Base-by-base conservation (phyloP, 371 early-diverging fungal genomes). In the Dinochytrium kinnereticum region DNA sequence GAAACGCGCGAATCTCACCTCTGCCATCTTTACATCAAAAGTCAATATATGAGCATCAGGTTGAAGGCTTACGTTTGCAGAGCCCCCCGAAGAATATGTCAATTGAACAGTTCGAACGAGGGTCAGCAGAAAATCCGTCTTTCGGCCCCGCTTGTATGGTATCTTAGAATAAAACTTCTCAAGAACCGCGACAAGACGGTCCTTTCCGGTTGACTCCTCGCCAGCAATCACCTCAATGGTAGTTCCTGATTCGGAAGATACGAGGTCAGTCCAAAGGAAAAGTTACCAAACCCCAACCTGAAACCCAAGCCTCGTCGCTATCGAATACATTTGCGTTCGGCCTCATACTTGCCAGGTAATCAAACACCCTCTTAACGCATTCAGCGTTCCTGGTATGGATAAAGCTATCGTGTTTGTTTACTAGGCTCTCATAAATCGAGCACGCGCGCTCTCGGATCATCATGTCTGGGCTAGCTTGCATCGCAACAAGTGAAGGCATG, bases 401-500 rank as follows among this genome's bases (percentile, higher is more conserved):
- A 61, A 95, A 84, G 10, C 90, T 87, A 0, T 93, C 91, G 72
- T 94, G 93, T 80, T 96, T 96, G 68, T 88, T 90, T 77, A 90
- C 88, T 5, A 95, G 82, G 59, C 90, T 89, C 49, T 82, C 80
- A 78, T 97, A 95, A 34, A 94, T 77, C 69, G 83, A 83, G 50
- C 89, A 84, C 0, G 94, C 92, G 38, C 90, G 91, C 26, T 85
- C 89, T 19, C 94, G 86, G 15, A 95, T 73, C 0, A 70, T 78
- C 0, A 78, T 38, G 70, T 92, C 89, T 0, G 88, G 84, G 59
- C 90, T 87, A 0, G 95, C 90, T 76, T 93, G 91, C 70, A 97
- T 87, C 0, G 96, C 95, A 17, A 94, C 89, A 33, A 97, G 83
- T 3, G 88, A 90, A 3, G 97, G 93, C 84, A 96, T 91, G 74